phyloP scores from a whole-genome alignment of 2,329 filamentous ascomycete genomes.

The Phaeosphaeriaceae sp. region DNA sequence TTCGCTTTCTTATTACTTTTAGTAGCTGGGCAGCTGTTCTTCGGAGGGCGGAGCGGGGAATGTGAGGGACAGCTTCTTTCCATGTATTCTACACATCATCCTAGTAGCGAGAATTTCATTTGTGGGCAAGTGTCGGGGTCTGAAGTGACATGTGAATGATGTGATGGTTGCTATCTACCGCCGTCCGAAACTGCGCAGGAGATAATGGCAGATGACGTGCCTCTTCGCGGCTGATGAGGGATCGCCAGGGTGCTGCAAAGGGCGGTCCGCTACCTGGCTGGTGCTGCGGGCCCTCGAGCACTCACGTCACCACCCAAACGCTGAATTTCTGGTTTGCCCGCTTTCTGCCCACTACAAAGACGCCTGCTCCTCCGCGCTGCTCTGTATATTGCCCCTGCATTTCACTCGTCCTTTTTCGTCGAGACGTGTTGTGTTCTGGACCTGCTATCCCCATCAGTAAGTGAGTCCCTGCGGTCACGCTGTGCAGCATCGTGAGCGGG shows the following conservation, averaged over 20 bases:
- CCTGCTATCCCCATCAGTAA: slow-evolving; percentile 33
- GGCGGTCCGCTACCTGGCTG: slow-evolving; percentile 26
- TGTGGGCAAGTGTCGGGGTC: slow-evolving; percentile 26
- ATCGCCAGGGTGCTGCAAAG: slow-evolving; percentile 27
- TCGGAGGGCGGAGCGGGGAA: slow-evolving; percentile 38
- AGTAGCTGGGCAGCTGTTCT: slow-evolving; percentile 45
- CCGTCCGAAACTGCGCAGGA: not conserved
- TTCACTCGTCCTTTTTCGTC: not conserved
- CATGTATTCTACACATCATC: slow-evolving; percentile 52
- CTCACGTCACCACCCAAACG: slow-evolving; percentile 45
- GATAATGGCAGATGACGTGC: slow-evolving; percentile 9
- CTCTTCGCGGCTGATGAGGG: not conserved
- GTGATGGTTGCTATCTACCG: not conserved
- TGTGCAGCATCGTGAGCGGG: slow-evolving; percentile 39
- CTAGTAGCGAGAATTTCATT: slow-evolving; percentile 50
- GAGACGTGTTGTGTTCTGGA: slow-evolving; percentile 8
- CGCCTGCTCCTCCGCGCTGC: slow-evolving; percentile 8
- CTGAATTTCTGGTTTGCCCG: slow-evolving; percentile 43
- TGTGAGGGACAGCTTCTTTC: slow-evolving; percentile 41
- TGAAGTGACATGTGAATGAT: slow-evolving; percentile 6
- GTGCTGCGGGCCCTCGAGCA: slow-evolving; percentile 29
- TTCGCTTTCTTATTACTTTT: slow-evolving; percentile 46
- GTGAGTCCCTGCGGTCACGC: slow-evolving; percentile 30
- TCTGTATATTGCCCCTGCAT: slow-evolving; percentile 6
- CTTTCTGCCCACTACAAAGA: slow-evolving; percentile 32